phyloP scores from a whole-genome alignment of 2,329 filamentous ascomycete genomes.

The Pseudogymnoascus sp. region DNA sequence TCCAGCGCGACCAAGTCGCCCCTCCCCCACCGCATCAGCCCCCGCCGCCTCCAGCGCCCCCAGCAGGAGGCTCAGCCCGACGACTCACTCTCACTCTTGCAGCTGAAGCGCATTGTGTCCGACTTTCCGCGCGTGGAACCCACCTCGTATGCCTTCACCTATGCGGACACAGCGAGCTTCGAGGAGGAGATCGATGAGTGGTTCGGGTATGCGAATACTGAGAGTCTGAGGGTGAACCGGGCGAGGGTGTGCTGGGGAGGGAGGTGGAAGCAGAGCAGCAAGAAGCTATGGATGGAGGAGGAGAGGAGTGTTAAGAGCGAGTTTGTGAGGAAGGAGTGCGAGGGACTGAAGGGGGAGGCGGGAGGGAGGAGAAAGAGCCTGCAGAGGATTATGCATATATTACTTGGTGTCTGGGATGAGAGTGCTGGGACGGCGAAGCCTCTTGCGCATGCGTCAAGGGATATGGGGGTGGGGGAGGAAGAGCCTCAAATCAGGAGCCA shows the following conservation, averaged over 20 bases:
- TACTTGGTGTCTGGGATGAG: slow-evolving; percentile 64
- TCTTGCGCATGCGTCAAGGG: slow-evolving; percentile 17
- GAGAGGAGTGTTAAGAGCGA: slow-evolving; percentile 47
- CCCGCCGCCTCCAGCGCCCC: slow-evolving; percentile 26
- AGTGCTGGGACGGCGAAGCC: slow-evolving; percentile 47
- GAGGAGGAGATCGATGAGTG: slow-evolving; percentile 93
- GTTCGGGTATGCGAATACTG: slow-evolving; percentile 88
- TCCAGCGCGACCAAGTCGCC: slow-evolving; percentile 34
- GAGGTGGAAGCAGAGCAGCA: slow-evolving; percentile 57
- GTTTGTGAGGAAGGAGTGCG: slow-evolving; percentile 53
- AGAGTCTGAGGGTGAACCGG: slow-evolving; percentile 70
- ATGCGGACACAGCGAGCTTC: slow-evolving; percentile 65
- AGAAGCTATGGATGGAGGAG: slow-evolving; percentile 60
- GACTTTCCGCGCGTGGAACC: slow-evolving; percentile 66
- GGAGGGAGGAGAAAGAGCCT: slow-evolving; percentile 46
- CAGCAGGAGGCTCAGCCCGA: slow-evolving; percentile 35
- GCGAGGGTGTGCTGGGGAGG: slow-evolving; percentile 72
- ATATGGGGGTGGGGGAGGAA: slow-evolving; percentile 33
- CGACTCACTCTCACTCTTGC: slow-evolving; percentile 69
- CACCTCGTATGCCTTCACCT: slow-evolving; percentile 77
- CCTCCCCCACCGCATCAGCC: slow-evolving; percentile 31
- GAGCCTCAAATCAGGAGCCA: slow-evolving; percentile 41
- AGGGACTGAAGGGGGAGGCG: slow-evolving; percentile 32
- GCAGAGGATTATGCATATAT: slow-evolving; percentile 52
- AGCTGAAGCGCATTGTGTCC: slow-evolving; percentile 65